Conservation (phyloP, 345 rosid genomes). For the Euclidium syriacum region DNA sequence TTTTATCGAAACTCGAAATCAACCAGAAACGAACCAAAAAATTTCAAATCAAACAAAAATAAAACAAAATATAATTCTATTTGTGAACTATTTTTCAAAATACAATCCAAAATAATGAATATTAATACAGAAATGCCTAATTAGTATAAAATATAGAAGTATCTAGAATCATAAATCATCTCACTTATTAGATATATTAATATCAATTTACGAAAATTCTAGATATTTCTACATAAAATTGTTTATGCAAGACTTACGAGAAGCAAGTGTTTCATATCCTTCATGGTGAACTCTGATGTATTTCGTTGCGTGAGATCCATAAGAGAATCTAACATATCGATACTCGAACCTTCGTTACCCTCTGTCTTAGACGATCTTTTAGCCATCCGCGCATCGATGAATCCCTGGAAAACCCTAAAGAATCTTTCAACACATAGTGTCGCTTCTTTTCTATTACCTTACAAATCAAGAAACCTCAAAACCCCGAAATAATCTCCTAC, state of each 20-base stretch:
- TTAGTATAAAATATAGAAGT: too few relatives aligned
- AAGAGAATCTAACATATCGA: not conserved
- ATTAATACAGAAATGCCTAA: too few relatives aligned
- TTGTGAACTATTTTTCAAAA: too few relatives aligned
- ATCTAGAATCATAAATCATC: too few relatives aligned
- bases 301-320: not conserved
- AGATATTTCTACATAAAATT: too few relatives aligned
- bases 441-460: slow-evolving; percentile 9
- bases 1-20: too few relatives aligned
- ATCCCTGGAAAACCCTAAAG: not conserved
- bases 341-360: not conserved
- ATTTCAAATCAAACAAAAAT: too few relatives aligned
- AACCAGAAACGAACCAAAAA: too few relatives aligned
- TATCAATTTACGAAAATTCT: too few relatives aligned
- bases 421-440: not conserved
- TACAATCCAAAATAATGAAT: too few relatives aligned
- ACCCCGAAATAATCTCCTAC: slow-evolving; percentile 23
- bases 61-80: too few relatives aligned
- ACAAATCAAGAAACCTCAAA: not conserved
- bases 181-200: too few relatives aligned
- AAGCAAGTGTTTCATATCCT: not conserved
- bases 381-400: slow-evolving; percentile 17
- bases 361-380: not conserved
- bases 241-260: slow-evolving; percentile 18
- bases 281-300: not conserved